Evolutionary conservation across 495 filamentous ascomycete genomes (phyloP), one percentile per base, ranked within the genome.

Genomic region (Penicillium malachiteum): DNA sequence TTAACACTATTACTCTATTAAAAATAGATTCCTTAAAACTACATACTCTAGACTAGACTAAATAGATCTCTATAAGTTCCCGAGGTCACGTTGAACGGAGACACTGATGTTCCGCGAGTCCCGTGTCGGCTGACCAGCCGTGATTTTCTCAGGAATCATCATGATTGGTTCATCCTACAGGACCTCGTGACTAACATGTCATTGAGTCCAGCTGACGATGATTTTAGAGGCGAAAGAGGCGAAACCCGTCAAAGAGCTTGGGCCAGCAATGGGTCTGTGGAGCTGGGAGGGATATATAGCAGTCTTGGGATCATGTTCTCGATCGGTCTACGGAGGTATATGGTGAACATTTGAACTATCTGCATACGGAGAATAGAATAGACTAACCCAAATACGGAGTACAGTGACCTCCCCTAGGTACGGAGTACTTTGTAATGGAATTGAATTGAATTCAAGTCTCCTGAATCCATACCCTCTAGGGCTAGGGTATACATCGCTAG

Each of bases 171-270:
- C 3, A 6, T 17, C 37, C 2, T 12, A 32, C 4, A 3, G 44
- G 33, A 26, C 53, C 60, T 63, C 60, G 60, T 63, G 60, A 63
- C 56, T 54, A 48, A 42, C 56, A 63, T 59, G 56, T 63, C 60
- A 63, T 63, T 52, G 56, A 59, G 59, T 63, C 59, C 64, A 66
- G 64, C 60, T 66, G 64, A 66, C 64, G 11, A 44, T 21, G 39
- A 41, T 18, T 13, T n/a, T 5, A 46, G 14, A 46, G 43, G 26
- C 16, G 11, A 21, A 44, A 44, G 42, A 44, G 42, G 42, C 42
- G 42, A 44, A 16, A 43, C 9, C 30, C 8, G 12, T 37, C 17
- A 41, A 32, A 46, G 43, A 46, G 43, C 43, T 46, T 46, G 43
- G 43, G 43, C 43, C 42, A 31, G 7, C 8, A 8, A 12, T 32